A percentile compares a stretch with the other conserved stretches of the same genome.
Conservation (phyloP, 805 yeast species). For the Maudiozyma saulgeensis region DNA sequence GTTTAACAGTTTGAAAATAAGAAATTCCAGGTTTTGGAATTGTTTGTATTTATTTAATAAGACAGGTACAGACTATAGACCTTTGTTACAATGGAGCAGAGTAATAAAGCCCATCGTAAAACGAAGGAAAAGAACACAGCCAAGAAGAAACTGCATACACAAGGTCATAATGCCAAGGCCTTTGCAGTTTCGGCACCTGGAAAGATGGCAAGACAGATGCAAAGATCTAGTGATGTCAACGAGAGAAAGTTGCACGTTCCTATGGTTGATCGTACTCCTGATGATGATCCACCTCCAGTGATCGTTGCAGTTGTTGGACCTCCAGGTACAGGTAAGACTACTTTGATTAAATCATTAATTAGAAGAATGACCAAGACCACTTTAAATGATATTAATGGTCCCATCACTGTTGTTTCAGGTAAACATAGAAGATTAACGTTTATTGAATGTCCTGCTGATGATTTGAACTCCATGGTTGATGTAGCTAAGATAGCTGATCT, state of each 20-base stretch:
- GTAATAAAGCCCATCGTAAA: slow-evolving; percentile 77
- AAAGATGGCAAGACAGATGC: slow-evolving; percentile 74
- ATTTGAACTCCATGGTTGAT: slow-evolving; percentile 91
- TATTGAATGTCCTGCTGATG: slow-evolving; percentile 79
- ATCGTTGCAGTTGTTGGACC: slow-evolving; percentile 97
- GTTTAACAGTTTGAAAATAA: too few relatives aligned
- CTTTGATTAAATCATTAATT: slow-evolving; percentile 80
- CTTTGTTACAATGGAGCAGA: slow-evolving; percentile 37
- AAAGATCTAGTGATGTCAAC: slow-evolving; percentile 68
- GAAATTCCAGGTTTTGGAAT: too few relatives aligned
- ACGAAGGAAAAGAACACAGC: slow-evolving; percentile 48
- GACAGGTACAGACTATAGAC: background rate
- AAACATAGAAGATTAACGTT: slow-evolving; percentile 87
- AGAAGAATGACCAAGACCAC: slow-evolving; percentile 82
- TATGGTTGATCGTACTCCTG: slow-evolving; percentile 95
- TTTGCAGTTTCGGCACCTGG: slow-evolving; percentile 80
- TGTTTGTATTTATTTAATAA: too few relatives aligned
- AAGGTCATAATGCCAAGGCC: slow-evolving; percentile 79
- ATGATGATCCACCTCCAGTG: slow-evolving; percentile 95
- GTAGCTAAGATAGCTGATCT: slow-evolving; percentile 92
- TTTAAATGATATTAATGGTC: slow-evolving; percentile 81
- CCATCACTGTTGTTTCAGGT: slow-evolving; percentile 93
- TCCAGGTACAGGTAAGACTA: slow-evolving; percentile 96
- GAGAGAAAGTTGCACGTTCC: slow-evolving; percentile 91
- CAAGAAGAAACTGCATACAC: slow-evolving; percentile 79